Percentiles rank a stretch among this genome's conserved stretches.
Conservation (phyloP, 1,139 yeast species). For the Pichia norvegensis region DNA sequence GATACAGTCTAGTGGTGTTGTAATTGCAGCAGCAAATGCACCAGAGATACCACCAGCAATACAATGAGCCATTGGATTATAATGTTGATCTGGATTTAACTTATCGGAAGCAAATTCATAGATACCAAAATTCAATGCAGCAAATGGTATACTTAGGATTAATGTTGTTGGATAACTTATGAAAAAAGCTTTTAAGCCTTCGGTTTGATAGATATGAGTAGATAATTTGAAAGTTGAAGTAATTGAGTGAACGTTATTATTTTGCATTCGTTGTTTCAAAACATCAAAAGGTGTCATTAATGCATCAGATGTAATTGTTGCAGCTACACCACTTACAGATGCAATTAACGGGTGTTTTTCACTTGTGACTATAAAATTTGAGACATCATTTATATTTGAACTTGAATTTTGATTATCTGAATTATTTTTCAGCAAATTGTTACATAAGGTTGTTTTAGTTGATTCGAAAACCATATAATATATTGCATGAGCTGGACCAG, state of each 20-base stretch:
- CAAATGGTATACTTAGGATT: conserved; percentile 89
- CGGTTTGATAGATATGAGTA: conserved; percentile 50
- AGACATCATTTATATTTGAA: conserved; percentile 12
- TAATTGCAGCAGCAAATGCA: conserved; percentile 91
- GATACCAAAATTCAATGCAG: conserved; percentile 88
- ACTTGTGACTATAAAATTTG: conserved; percentile 37
- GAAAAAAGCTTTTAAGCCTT: conserved; percentile 81
- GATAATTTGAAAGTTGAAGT: conserved; percentile 30
- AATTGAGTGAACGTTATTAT: conserved; percentile 7
- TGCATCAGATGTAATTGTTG: conserved; percentile 89
- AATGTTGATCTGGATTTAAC: conserved; percentile 68
- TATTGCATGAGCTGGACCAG: conserved; percentile 99
- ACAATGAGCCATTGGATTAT: conserved; percentile 90
- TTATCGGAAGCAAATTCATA: conserved; percentile 77
- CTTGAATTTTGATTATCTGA: conserved; percentile 6
- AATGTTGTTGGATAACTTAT: conserved; percentile 93
- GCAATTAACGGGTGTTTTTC: conserved; percentile 77
- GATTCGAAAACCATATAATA: conserved; percentile 94
- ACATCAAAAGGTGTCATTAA: conserved; percentile 98
- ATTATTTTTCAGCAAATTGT: conserved; percentile 15
- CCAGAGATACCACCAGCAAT: conserved; percentile 94
- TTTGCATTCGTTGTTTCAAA: conserved; percentile 79
- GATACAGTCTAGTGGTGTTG: conserved; percentile 92
- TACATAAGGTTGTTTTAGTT: conserved; percentile 53
- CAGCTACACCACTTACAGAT: conserved; percentile 85